These are phyloP conservation scores for Fusarium sp. DNA, from an alignment of 2,329 filamentous ascomycete genomes.

Conservation along the genomic window DNA sequence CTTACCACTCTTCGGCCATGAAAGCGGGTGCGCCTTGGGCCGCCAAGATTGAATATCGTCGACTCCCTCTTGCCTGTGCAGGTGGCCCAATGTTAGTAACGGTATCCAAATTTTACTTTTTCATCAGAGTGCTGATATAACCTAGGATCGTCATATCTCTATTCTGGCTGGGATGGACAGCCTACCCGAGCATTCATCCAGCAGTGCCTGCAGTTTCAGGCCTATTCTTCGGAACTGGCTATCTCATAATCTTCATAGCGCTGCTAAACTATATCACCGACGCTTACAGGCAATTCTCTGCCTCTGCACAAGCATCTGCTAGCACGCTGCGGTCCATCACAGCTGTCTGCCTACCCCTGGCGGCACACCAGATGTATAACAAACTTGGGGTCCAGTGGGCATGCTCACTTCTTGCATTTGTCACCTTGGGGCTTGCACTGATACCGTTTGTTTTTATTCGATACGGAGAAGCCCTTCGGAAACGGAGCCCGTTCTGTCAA, in stretches of 20 bases:
- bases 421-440: not conserved
- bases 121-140: rapidly evolving
- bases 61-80: constrained; percentile 28
- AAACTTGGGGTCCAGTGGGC: constrained; percentile 33
- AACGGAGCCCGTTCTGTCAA: not conserved
- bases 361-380: constrained; percentile 26
- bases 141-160: constrained; percentile 19
- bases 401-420: not conserved
- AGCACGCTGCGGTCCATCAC: constrained; percentile 14
- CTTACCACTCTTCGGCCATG: constrained; percentile 14
- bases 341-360: constrained; percentile 18
- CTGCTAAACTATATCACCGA: constrained; percentile 22
- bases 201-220: not conserved
- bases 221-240: not conserved
- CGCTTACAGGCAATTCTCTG: constrained; percentile 12
- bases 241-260: not conserved
- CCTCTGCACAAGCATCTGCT: constrained; percentile 13
- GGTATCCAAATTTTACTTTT: rapidly evolving
- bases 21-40: constrained; percentile 21
- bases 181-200: not conserved
- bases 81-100: constrained; percentile 8
- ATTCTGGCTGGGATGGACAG: constrained; percentile 38
- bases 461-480: not conserved
- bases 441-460: not conserved
- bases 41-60: constrained; percentile 21